A percentile compares a stretch with the other conserved stretches of the same genome.
Evolutionary conservation across 2,329 filamentous ascomycete species (phyloP).

Genomic region (Didymella lethalis): DNA sequence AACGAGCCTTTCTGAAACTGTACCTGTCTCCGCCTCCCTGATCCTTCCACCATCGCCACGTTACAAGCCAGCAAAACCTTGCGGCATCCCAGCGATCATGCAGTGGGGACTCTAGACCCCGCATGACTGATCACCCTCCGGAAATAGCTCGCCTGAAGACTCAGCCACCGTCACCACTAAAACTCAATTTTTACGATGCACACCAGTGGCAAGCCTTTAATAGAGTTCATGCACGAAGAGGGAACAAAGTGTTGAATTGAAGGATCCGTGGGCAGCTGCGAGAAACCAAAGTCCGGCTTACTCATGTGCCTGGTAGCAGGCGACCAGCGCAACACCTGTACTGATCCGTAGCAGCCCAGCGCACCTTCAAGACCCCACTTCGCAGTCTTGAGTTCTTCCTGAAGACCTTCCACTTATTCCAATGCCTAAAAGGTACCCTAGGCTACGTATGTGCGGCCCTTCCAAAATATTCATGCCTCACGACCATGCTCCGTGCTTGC

Average conservation of each 20-base stretch:
- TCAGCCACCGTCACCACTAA: neutral
- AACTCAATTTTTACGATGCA: neutral
- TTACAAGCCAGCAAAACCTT: neutral
- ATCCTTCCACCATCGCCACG: neutral
- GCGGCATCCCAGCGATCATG: neutral
- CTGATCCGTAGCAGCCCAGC: no score
- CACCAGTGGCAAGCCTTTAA: neutral
- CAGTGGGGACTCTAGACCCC: neutral
- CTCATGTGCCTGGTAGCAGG: no score
- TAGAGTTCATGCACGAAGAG: neutral
- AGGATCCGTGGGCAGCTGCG: neutral
- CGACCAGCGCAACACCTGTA: no score
- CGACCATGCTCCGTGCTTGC: no score
- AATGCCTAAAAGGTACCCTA: no score
- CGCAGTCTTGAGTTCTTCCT: no score
- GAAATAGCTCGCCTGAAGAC: neutral
- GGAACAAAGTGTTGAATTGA: no score
- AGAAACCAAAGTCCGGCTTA: neutral
- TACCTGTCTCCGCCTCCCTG: conserved; percentile 6
- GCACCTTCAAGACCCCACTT: no score
- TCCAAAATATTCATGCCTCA: no score
- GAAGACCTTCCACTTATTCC: no score
- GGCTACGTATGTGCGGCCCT: no score
- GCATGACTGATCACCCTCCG: neutral
- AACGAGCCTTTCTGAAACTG: conserved; percentile 5